Evolutionary conservation across 768 basidiomycete species (phyloP).

Genomic region (Hysterangium stoloniferum): DNA sequence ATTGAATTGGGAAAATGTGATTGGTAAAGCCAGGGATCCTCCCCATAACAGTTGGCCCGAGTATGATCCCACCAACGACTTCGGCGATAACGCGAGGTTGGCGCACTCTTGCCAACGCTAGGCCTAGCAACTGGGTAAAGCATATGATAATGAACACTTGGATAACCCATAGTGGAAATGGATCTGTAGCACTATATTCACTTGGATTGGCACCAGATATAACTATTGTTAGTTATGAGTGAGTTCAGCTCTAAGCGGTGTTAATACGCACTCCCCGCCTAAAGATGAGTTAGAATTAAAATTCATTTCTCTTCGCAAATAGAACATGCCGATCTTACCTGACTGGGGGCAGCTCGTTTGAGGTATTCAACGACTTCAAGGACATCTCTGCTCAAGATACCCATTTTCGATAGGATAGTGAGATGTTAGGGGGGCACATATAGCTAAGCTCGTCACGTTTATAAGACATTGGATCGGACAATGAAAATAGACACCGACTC

Average conservation of each 20-base stretch:
- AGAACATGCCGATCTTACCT: conserved; percentile 26
- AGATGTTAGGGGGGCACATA: too few relatives aligned
- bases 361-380: conserved; percentile 22
- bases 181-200: conserved; percentile 52
- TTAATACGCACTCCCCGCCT: conserved; percentile 9
- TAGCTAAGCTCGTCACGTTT: too few relatives aligned
- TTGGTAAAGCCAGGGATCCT: conserved; percentile 64
- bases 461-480: too few relatives aligned
- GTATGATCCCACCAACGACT: conserved; percentile 81
- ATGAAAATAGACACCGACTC: too few relatives aligned
- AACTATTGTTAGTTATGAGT: conserved; percentile 33
- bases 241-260: not conserved
- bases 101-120: conserved; percentile 56
- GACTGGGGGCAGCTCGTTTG: conserved; percentile 40
- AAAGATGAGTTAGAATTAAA: not conserved
- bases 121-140: conserved; percentile 66
- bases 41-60: conserved; percentile 51
- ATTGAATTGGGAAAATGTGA: conserved; percentile 30
- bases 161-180: conserved; percentile 69
- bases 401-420: too few relatives aligned
- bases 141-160: conserved; percentile 80
- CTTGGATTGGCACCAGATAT: conserved; percentile 72
- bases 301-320: not conserved
- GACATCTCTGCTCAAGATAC: conserved; percentile 35
- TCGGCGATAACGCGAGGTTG: conserved; percentile 95